Percentiles rank a stretch among this genome's conserved stretches.
phyloP scores from a whole-genome alignment of 768 basidiomycete species.

The Pleurotus giganteus region DNA sequence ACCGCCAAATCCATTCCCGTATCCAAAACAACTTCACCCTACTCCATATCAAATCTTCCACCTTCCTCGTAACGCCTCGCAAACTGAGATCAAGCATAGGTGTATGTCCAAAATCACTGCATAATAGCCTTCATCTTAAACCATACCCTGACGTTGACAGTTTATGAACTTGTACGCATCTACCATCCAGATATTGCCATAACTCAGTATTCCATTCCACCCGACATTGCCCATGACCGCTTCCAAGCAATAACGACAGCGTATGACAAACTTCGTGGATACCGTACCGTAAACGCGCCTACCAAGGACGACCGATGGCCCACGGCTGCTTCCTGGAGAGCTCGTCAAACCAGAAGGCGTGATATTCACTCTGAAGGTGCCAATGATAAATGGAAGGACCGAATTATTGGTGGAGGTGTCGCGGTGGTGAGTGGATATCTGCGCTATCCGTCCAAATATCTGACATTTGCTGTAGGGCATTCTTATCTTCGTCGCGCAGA shows the following conservation, averaged over 20 bases:
- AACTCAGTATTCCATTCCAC: conserved; percentile 33
- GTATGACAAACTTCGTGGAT: conserved; percentile 55
- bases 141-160: conserved; percentile 29
- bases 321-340: conserved; percentile 12
- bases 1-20: conserved; percentile 31
- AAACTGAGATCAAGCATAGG: conserved; percentile 61
- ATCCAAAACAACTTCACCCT: conserved; percentile 50
- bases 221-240: conserved; percentile 48
- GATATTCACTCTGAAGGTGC: conserved; percentile 27
- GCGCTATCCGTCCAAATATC: background rate
- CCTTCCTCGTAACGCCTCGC: conserved; percentile 51
- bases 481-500: background rate
- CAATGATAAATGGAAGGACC: conserved; percentile 49
- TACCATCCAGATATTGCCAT: conserved; percentile 69
- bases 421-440: conserved; percentile 37
- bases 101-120: conserved; percentile 42
- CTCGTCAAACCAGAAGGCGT: conserved; percentile 15
- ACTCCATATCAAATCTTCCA: conserved; percentile 77
- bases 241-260: conserved; percentile 67
- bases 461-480: background rate
- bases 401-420: conserved; percentile 45
- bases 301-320: conserved; percentile 14
- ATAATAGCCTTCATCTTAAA: background rate
- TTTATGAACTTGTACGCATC: conserved; percentile 70
- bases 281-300: conserved; percentile 17